Conservation (phyloP, 768 basidiomycete genomes). For the Podaxis sp. region DNA sequence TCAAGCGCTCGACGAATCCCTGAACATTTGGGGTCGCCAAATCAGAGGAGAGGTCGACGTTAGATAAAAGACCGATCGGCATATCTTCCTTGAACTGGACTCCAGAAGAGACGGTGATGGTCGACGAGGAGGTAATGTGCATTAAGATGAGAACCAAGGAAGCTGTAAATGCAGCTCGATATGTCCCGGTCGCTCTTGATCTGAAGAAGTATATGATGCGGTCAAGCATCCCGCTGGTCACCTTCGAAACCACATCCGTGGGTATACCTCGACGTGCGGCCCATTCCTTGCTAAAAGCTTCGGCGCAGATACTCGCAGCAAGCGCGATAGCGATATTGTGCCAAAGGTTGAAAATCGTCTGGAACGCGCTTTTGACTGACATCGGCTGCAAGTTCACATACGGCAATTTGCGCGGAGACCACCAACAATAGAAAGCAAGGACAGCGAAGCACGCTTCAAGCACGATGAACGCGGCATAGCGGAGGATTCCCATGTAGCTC, state of each 20-base stretch:
- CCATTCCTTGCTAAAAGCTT: constrained; percentile 12
- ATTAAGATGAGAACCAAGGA: not conserved
- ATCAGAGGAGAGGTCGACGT: not conserved
- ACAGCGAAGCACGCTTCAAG: not conserved
- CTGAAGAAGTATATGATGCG: constrained; percentile 2
- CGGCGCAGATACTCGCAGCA: not conserved
- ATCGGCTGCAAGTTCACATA: not conserved
- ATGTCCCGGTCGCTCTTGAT: constrained; percentile 2
- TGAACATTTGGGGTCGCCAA: not conserved
- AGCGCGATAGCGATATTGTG: constrained; percentile 6
- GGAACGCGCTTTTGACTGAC: not conserved
- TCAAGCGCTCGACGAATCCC: constrained; percentile 4
- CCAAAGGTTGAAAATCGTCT: constrained; percentile 4
- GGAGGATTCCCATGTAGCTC: not conserved
- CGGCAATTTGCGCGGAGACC: not conserved
- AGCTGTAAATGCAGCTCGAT: not conserved
- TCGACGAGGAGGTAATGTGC: not conserved
- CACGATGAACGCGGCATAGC: not conserved
- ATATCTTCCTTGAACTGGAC: not conserved
- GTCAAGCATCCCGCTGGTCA: constrained; percentile 4
- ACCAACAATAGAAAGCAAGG: constrained; percentile 6
- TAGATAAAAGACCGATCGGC: not conserved
- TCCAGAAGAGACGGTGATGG: constrained; percentile 5
- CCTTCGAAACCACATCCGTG: constrained; percentile 4
- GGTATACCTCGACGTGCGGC: not conserved